Evolutionary conservation across 2,329 filamentous ascomycete species (phyloP).

Genomic region (Fusarium sambucinum): DNA sequence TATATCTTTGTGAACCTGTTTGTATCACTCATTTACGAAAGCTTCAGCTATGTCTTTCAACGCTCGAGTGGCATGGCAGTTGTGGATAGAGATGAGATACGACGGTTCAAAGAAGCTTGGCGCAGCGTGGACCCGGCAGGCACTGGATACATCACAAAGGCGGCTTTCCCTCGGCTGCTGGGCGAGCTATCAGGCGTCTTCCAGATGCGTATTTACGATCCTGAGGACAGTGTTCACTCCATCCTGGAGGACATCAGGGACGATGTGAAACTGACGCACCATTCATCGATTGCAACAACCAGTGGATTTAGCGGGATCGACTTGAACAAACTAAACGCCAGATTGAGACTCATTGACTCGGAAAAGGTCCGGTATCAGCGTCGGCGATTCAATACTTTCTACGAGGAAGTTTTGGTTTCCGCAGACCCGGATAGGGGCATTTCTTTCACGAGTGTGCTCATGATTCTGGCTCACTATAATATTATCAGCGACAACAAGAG

Average conservation of each 20-base stretch:
- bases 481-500: constrained; percentile 99
- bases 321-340: constrained; percentile 77
- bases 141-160: constrained; percentile 89
- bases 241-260: constrained; percentile 87
- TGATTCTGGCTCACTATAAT: constrained; percentile 98
- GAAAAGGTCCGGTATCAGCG: constrained; percentile 79
- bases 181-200: constrained; percentile 95
- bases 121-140: constrained; percentile 93
- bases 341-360: constrained; percentile 80
- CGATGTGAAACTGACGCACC: constrained; percentile 64
- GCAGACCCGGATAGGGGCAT: constrained; percentile 91
- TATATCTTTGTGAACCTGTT: constrained; percentile 99
- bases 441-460: constrained; percentile 89
- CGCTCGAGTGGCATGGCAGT: constrained; percentile 91
- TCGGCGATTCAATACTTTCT: constrained; percentile 91
- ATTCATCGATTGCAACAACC: constrained; percentile 65
- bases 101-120: constrained; percentile 98
- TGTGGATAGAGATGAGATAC: constrained; percentile 92
- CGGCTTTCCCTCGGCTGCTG: constrained; percentile 87
- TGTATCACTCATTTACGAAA: constrained; percentile 98
- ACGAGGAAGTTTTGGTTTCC: constrained; percentile 94
- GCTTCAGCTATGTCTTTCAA: constrained; percentile 99
- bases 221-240: constrained; percentile 85
- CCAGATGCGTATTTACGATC: constrained; percentile 95
- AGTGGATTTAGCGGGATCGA: constrained; percentile 73